These are phyloP conservation scores for Aspergillus sclerotioniger DNA, from an alignment of 495 filamentous ascomycete genomes.

Conservation along the genomic window DNA sequence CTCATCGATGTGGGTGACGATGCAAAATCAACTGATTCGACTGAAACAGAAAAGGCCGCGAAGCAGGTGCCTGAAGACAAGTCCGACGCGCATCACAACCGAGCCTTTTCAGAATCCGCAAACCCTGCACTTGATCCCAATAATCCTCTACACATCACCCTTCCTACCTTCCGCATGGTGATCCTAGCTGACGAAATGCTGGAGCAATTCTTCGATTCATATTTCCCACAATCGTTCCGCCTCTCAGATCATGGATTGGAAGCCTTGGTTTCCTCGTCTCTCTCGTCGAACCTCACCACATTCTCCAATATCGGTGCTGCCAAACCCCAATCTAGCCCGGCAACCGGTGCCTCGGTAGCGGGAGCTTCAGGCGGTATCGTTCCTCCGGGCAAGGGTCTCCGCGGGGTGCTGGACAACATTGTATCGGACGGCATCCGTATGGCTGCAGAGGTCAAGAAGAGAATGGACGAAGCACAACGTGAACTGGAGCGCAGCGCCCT, in stretches of 20 bases:
- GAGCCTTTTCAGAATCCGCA: constrained; percentile 47
- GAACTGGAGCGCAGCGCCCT: constrained; percentile 78
- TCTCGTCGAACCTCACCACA: constrained; percentile 74
- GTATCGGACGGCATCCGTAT: constrained; percentile 96
- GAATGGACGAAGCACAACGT: constrained; percentile 89
- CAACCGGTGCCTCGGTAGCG: constrained; percentile 40
- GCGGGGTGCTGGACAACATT: constrained; percentile 94
- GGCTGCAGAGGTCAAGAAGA: constrained; percentile 80
- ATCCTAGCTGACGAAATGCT: constrained; percentile 93
- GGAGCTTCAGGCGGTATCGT: constrained; percentile 53
- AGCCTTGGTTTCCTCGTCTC: constrained; percentile 55
- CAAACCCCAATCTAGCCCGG: constrained; percentile 36
- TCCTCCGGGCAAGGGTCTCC: constrained; percentile 68
- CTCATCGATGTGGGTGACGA: constrained; percentile 58
- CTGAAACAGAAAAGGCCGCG: constrained; percentile 18
- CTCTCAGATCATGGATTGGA: constrained; percentile 52
- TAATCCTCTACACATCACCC: constrained; percentile 90
- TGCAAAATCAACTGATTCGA: constrained; percentile 24
- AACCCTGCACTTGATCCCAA: constrained; percentile 90
- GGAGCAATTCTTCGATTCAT: constrained; percentile 91
- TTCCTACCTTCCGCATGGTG: constrained; percentile 98
- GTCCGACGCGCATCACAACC: constrained; percentile 15
- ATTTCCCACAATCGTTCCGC: constrained; percentile 69
- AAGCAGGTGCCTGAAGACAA: constrained; percentile 9
- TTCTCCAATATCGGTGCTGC: constrained; percentile 65